Percentiles rank a stretch among this genome's conserved stretches.
Conservation (phyloP, 1,139 yeast genomes). For the Entelexis paramagnoliae region DNA sequence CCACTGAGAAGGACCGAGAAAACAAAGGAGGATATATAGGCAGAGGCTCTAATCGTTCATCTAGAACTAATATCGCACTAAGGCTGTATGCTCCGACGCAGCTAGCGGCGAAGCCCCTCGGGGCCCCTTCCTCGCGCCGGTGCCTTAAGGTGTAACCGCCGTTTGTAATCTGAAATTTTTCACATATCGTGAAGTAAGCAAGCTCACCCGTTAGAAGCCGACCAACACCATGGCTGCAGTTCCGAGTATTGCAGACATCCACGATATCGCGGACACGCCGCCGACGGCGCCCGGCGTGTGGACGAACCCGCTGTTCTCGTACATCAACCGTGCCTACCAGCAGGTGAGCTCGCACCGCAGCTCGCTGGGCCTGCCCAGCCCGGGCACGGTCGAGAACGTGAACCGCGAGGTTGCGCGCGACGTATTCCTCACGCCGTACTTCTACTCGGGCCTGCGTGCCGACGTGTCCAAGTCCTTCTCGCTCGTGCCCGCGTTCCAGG, state of each 20-base stretch:
- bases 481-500: slow-evolving; percentile 92
- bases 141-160: not conserved
- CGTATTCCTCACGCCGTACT: slow-evolving; percentile 79
- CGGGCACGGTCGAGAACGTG: slow-evolving; percentile 91
- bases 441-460: slow-evolving; percentile 93
- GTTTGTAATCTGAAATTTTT: slow-evolving; percentile 17
- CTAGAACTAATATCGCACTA: too few species aligned
- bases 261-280: slow-evolving; percentile 21
- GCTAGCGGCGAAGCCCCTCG: too few species aligned
- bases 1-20: too few species aligned
- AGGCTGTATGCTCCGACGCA: too few species aligned
- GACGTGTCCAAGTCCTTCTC: slow-evolving; percentile 88
- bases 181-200: slow-evolving; percentile 6
- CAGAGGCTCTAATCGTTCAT: too few species aligned
- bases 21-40: too few species aligned
- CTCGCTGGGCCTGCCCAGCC: slow-evolving; percentile 73
- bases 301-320: slow-evolving; percentile 80
- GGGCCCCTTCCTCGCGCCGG: not conserved
- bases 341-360: slow-evolving; percentile 62
- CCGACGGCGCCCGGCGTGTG: slow-evolving; percentile 38
- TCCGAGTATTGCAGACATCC: slow-evolving; percentile 17
- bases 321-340: slow-evolving; percentile 63
- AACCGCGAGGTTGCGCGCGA: slow-evolving; percentile 90
- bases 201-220: not conserved
- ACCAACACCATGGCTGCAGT: slow-evolving; percentile 14